Evolutionary conservation across 2,329 filamentous ascomycete genomes (phyloP).

Genomic region (Corynespora cassiicola): DNA sequence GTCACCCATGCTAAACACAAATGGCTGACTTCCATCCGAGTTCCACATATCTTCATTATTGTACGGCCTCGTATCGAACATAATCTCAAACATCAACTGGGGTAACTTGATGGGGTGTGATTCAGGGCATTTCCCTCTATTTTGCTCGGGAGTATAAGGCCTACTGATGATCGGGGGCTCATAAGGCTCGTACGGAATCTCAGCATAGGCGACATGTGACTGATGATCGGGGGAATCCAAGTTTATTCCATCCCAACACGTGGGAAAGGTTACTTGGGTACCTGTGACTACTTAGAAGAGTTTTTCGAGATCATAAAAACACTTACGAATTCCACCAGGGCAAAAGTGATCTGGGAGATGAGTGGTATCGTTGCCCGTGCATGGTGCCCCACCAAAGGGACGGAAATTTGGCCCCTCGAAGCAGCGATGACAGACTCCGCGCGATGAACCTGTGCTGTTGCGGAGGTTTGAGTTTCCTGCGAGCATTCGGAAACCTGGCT

Average conservation of each 20-base stretch:
- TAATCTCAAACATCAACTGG: slow-evolving; percentile 55
- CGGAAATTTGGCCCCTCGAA: slow-evolving; percentile 48
- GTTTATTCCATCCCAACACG: slow-evolving; percentile 59
- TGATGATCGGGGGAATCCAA: slow-evolving; percentile 62
- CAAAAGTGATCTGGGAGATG: slow-evolving; percentile 45
- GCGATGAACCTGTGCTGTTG: slow-evolving; percentile 21
- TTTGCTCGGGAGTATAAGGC: slow-evolving; percentile 24
- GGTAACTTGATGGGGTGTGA: slow-evolving; percentile 53
- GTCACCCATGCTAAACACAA: slow-evolving; percentile 40
- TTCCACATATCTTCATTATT: slow-evolving; percentile 31
- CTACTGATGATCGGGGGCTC: slow-evolving; percentile 17
- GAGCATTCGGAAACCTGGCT: slow-evolving; percentile 36
- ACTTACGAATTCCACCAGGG: slow-evolving; percentile 54
- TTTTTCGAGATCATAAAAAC: too few species aligned
- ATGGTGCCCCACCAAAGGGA: slow-evolving; percentile 46
- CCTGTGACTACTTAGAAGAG: too few species aligned
- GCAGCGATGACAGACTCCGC: slow-evolving; percentile 51
- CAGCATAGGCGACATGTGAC: slow-evolving; percentile 55
- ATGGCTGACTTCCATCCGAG: slow-evolving; percentile 34
- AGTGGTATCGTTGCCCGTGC: slow-evolving; percentile 47
- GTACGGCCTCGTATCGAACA: slow-evolving; percentile 50
- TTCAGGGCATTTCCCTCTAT: slow-evolving; percentile 49
- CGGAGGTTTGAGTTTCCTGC: slow-evolving; percentile 30
- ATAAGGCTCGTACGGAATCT: slow-evolving; percentile 37
- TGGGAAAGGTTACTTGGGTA: slow-evolving; percentile 56